Conservation (phyloP, 257 asterid species). For the Solanum tarijense region DNA sequence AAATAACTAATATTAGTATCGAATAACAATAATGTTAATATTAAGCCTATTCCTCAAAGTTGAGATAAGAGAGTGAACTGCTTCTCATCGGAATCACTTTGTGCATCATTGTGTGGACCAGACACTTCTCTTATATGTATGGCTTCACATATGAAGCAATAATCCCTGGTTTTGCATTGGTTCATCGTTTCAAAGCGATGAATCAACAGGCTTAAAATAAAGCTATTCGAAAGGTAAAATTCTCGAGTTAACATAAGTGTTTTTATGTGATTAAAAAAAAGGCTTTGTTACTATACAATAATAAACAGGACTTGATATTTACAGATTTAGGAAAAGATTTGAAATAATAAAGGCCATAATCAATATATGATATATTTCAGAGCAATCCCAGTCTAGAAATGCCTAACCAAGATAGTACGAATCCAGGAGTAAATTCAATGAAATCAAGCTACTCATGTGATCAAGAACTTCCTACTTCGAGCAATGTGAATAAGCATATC, state of each 20-base stretch:
- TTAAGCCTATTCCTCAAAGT: neutral
- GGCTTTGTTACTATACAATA: neutral
- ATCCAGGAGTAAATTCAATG: neutral
- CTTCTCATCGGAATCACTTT: neutral
- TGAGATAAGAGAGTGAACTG: neutral
- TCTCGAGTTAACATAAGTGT: neutral
- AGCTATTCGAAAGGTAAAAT: neutral
- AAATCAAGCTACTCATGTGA: neutral
- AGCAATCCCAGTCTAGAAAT: neutral
- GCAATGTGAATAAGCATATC: neutral
- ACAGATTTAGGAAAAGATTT: neutral
- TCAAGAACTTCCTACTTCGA: neutral
- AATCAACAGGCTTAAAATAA: neutral
- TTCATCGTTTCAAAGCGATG: neutral
- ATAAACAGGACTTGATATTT: neutral
- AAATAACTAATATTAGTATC: neutral
- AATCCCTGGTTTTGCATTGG: neutral
- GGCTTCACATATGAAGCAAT: neutral
- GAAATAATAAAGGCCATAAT: neutral
- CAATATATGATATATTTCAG: neutral
- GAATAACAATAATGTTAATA: neutral
- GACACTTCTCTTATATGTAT: neutral
- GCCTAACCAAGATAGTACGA: neutral
- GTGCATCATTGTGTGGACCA: neutral
- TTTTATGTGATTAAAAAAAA: neutral